Evolutionary conservation across 1,139 yeast genomes (phyloP), one percentile per base, ranked within the genome.

Genomic region (Diutina catenulata): DNA sequence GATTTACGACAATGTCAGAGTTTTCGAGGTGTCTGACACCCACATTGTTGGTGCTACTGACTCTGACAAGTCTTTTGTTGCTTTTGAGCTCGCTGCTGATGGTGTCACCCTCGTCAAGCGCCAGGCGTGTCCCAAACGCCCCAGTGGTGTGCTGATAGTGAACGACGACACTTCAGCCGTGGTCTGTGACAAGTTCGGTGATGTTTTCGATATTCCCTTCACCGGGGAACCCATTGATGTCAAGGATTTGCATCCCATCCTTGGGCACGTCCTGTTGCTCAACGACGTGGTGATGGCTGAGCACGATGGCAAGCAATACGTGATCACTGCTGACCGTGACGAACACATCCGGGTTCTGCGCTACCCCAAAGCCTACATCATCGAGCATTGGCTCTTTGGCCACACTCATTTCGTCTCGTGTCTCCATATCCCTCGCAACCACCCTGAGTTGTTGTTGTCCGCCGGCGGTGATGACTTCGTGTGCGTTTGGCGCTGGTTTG

Each of bases 261-360:
- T 88, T 42, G 99, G 99, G 3, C 99, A 93, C 57, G 97, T 93
- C 3, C 88, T 97, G 3, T 86, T 93, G 95, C 70, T 93, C 45
- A 83, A 94, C 20, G 87, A 79, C 47, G 69, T 86, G 8, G 44
- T 59, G 27, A 63, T 74, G 14, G 59, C 74, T 15, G 63, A 64
- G 3, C 57, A 61, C 29, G 53, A 60, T 13, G 70, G 64, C 18
- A 64, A 70, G 41, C 69, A 73, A 45, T 82, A 61, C 45, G 57
- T 88, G 18, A 66, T 91, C 42, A 80, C 94, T 2, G 79, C 91
- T 29, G 99, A 93, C 57, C 73, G 98, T 59, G 99, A 93, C 56
- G 99, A 93, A 57, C 99, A 93, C 55, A 82, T 93, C 45, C 71
- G 94, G 50, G 70, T 93, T n/a, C 75, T 95, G 3, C 71, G 76